Conservation (phyloP, 148 eudicot genomes). For the Polygonum aviculare region DNA sequence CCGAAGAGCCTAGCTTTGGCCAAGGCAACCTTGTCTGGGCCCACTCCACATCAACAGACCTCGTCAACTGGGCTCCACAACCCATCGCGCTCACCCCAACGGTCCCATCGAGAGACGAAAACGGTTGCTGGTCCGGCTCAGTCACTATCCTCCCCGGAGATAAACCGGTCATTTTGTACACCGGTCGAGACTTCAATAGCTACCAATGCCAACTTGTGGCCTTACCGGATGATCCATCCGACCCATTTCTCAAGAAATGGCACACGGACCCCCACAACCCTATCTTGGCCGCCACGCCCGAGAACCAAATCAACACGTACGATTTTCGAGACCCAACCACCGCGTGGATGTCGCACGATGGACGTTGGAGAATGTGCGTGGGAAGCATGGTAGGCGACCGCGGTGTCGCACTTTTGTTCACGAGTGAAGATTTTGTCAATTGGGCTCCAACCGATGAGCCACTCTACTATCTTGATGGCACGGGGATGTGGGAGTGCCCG, state of each 20-base stretch:
- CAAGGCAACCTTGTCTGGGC: constrained; percentile 46
- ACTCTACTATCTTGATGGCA: constrained; percentile 20
- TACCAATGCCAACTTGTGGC: constrained; percentile 60
- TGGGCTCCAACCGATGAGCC: constrained; percentile 42
- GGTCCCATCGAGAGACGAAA: constrained; percentile 34
- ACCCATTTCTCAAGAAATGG: constrained; percentile 63
- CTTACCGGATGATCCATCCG: constrained; percentile 39
- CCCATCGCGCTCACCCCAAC: constrained; percentile 32
- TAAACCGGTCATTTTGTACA: constrained; percentile 48
- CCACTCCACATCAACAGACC: constrained; percentile 56
- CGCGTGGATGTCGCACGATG: constrained; percentile 43
- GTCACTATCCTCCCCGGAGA: constrained; percentile 40
- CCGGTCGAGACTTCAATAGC: constrained; percentile 29
- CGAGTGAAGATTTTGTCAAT: constrained; percentile 40
- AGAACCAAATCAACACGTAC: constrained; percentile 28
- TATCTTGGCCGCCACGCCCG: constrained; percentile 28
- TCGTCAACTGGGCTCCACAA: constrained; percentile 65
- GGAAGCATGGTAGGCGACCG: constrained; percentile 21
- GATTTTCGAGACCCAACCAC: constrained; percentile 60
- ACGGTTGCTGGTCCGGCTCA: constrained; percentile 75
- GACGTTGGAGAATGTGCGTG: constrained; percentile 29
- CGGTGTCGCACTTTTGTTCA: constrained; percentile 37
- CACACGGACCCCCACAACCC: constrained; percentile 31
- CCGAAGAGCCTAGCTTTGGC: constrained; percentile 38
- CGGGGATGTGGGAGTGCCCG: constrained; percentile 83